Base-by-base conservation (phyloP, 495 filamentous ascomycete species). In the Lophium mytilinum region DNA sequence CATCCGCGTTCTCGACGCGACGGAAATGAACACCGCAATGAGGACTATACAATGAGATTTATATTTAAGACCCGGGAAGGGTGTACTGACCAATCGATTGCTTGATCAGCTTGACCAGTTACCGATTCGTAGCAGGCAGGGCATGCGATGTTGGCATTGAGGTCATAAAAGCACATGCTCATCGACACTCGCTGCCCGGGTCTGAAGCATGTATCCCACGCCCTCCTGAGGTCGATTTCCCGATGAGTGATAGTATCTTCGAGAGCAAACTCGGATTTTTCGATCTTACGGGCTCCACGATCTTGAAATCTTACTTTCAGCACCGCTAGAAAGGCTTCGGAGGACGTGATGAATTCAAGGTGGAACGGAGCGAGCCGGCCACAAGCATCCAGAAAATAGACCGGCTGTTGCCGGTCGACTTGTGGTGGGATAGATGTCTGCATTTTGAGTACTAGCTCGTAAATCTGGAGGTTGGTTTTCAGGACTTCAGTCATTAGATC, bases 331-430 rank as follows among this genome's bases (percentile, higher is more conserved):
- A 52, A 39, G 4, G 50, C 50, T 1, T 7, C 33, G 10, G 36
- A 7, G 18, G 50, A 52, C 33, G 12, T 37, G 34, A 52, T 52
- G 34, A 52, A 52, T 18, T 52, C 50, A n/a, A 52, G 34, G 11
- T 52, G 50, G 17, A 52, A 52, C 37, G 50, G 50, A 11, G 50
- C 24, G 19, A 40, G 35, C 11, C 30, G 33, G 33, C 50, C 50
- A 11, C 35, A 14, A 36, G 50, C 50, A 52, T 52, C 50, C 30
- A 37, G 50, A 6, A 52, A 36, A 10, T 37, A 37, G 34, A 52
- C 50, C 11, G 36, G 50, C 9, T 37, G 50, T 36, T 52, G 50
- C 12, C 35, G 36, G 1, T 37, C 30, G 11, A 52, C 50, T 12
- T 52, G 50, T 11, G 50, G 50, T 15, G 50, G 50, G 37, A 40